A percentile compares a stretch with the other conserved stretches of the same genome.
Evolutionary conservation across 2,329 filamentous ascomycete genomes (phyloP).

Genomic region (Neofusicoccum ribis): DNA sequence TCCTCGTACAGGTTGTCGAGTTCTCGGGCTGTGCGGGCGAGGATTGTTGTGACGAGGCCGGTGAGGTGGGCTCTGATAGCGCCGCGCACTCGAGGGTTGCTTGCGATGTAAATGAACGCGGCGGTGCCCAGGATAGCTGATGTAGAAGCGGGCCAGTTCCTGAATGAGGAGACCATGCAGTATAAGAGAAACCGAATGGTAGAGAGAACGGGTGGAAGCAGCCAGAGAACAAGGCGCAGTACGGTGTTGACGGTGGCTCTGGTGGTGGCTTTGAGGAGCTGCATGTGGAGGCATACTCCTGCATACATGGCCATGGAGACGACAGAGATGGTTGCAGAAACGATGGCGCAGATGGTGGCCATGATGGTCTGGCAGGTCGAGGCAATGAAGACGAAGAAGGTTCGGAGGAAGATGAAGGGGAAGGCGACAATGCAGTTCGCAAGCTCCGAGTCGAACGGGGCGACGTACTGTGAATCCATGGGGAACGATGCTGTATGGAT

Average conservation of each 20-base stretch:
- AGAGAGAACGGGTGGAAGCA: not conserved
- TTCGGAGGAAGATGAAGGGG: not conserved
- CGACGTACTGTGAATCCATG: not conserved
- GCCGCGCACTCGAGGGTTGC: not conserved
- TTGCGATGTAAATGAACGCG: not conserved
- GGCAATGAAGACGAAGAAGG: not conserved
- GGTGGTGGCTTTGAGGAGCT: not conserved
- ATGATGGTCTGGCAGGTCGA: not conserved
- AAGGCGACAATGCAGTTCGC: not conserved
- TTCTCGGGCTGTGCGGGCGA: too few species aligned
- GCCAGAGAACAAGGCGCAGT: not conserved
- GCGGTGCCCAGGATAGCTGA: not conserved
- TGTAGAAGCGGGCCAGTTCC: not conserved
- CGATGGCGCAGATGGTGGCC: not conserved
- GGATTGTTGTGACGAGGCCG: too few species aligned
- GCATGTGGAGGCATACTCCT: not conserved
- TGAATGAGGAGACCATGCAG: not conserved
- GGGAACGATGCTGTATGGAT: not conserved
- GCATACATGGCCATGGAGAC: not conserved
- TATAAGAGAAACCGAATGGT: not conserved
- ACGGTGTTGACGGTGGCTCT: too few species aligned
- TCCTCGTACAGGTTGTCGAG: not conserved
- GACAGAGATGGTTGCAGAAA: not conserved
- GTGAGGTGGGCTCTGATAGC: too few species aligned
- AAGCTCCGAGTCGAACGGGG: not conserved